Evolutionary conservation across 2,329 filamentous ascomycete species (phyloP).

Genomic region (Pseudocercospora crystallina): DNA sequence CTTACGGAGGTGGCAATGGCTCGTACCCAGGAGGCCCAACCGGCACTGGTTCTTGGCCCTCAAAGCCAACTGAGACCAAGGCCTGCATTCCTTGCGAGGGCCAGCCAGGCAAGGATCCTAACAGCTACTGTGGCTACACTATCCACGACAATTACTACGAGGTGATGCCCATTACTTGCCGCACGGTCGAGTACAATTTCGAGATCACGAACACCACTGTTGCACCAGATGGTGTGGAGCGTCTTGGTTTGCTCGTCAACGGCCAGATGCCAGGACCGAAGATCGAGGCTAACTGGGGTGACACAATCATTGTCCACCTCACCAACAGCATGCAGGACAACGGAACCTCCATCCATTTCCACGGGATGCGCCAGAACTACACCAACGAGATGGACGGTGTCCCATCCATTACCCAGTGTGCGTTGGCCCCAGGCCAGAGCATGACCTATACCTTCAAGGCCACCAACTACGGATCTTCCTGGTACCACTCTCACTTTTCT

Average conservation of each 20-base stretch:
- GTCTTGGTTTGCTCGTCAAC: conserved; percentile 44
- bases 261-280: conserved; percentile 49
- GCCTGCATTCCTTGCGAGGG: conserved; percentile 32
- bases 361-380: conserved; percentile 49
- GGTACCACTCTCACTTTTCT: conserved; percentile 45
- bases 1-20: conserved; percentile 2
- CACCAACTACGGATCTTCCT: conserved; percentile 37
- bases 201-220: conserved; percentile 34
- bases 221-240: conserved; percentile 46
- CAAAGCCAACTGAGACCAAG: conserved; percentile 12
- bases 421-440: conserved; percentile 35
- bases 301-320: conserved; percentile 32
- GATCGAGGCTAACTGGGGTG: conserved; percentile 46
- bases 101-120: conserved; percentile 30
- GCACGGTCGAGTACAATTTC: conserved; percentile 38
- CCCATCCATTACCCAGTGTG: conserved; percentile 47
- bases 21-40: background rate
- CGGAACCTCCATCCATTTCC: conserved; percentile 53
- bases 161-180: conserved; percentile 40
- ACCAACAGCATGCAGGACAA: conserved; percentile 37
- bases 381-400: conserved; percentile 54
- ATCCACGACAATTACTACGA: conserved; percentile 38
- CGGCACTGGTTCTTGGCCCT: conserved; percentile 1
- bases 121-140: conserved; percentile 37
- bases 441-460: conserved; percentile 40